Percentiles rank a stretch among this genome's conserved stretches.
These are phyloP conservation scores for Apiotrichum siamense DNA, from an alignment of 1,284 basidiomycete genomes.

Conservation along the genomic window DNA sequence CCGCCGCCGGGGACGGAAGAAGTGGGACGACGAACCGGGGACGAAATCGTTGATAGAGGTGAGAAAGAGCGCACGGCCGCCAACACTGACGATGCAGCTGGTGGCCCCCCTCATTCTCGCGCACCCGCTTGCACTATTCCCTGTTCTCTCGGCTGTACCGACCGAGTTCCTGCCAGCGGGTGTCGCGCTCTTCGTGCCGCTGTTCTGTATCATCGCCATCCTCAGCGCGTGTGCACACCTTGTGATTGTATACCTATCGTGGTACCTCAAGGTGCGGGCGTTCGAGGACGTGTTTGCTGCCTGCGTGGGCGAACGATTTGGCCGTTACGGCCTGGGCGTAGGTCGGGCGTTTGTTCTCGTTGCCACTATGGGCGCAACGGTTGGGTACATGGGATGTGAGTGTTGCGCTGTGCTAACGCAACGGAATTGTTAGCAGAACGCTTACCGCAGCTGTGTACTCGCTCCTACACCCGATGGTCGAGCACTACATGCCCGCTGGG, in stretches of 20 bases:
- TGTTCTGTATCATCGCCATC: constrained; percentile 35
- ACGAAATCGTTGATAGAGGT: constrained; percentile 15
- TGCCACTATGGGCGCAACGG: constrained; percentile 32
- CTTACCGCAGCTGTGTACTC: constrained; percentile 31
- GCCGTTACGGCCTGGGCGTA: constrained; percentile 32
- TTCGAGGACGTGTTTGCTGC: constrained; percentile 46
- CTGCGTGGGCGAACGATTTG: constrained; percentile 32
- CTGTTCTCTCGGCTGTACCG: constrained; percentile 38
- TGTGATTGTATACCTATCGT: constrained; percentile 46
- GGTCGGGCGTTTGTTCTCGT: constrained; percentile 34
- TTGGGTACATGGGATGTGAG: constrained; percentile 43
- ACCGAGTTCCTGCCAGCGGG: constrained; percentile 46
- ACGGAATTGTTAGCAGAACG: not conserved
- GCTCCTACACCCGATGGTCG: constrained; percentile 33
- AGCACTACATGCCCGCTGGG: constrained; percentile 24
- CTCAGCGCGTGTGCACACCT: constrained; percentile 45
- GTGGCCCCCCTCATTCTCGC: constrained; percentile 43
- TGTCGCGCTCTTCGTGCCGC: constrained; percentile 44
- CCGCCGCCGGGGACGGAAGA: constrained; percentile 3
- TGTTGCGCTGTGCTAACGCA: not conserved
- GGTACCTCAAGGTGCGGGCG: constrained; percentile 46
- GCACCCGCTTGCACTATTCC: constrained; percentile 44
- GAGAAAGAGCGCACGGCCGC: too few relatives aligned
- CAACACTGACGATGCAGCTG: constrained; percentile 24
- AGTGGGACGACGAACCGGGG: constrained; percentile 12